Evolutionary conservation across 768 basidiomycete species (phyloP).

Genomic region (Leucosporidium creatinivorum): DNA sequence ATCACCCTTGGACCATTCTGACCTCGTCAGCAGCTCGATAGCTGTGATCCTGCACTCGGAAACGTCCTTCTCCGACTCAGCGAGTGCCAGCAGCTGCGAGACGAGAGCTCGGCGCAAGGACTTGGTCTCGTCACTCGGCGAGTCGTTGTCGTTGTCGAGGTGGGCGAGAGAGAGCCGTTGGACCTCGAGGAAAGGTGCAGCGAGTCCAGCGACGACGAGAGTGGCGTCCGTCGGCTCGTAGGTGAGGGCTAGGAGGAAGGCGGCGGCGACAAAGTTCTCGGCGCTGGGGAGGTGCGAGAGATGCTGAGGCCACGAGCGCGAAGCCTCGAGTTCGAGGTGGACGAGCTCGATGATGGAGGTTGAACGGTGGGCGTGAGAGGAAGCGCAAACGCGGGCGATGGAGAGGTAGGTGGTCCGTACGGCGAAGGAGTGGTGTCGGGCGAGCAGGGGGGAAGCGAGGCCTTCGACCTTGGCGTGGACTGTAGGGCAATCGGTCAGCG

Average conservation of each 20-base stretch:
- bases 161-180: conserved; percentile 12
- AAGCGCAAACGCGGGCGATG: conserved; percentile 9
- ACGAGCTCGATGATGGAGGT: background rate
- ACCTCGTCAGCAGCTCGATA: conserved; percentile 7
- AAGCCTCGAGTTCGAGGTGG: background rate
- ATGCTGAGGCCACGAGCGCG: background rate
- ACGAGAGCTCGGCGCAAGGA: too few species aligned
- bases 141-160: background rate
- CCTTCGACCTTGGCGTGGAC: background rate
- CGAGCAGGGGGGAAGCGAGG: background rate
- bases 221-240: background rate
- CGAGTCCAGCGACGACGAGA: conserved; percentile 8
- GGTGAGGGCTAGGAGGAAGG: conserved; percentile 6
- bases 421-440: conserved; percentile 9
- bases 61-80: background rate
- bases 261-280: conserved; percentile 15
- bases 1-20: background rate
- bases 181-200: conserved; percentile 13
- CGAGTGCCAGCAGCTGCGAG: background rate
- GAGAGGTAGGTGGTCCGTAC: conserved; percentile 13
- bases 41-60: conserved; percentile 15
- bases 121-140: background rate
- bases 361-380: background rate
- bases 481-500: too few species aligned
- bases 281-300: conserved; percentile 20